phyloP scores from a whole-genome alignment of 139 green algal genomes.

The Mesotaenium endlicherianum region DNA sequence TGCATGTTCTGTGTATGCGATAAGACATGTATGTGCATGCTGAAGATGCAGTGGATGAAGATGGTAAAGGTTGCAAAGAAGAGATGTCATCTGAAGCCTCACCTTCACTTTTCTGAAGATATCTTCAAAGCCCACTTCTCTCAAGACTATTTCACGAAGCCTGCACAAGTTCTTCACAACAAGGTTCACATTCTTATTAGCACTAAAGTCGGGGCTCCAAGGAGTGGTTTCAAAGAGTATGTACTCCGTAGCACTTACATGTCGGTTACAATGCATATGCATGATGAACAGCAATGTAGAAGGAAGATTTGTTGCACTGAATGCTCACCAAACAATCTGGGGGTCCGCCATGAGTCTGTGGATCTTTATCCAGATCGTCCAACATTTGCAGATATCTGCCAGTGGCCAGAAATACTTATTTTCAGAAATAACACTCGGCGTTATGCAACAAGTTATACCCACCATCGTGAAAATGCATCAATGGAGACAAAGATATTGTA shows the following conservation, averaged over 20 bases:
- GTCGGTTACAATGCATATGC: too few species aligned
- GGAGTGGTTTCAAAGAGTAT: background rate
- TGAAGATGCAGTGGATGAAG: background rate
- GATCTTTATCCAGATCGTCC: constrained; percentile 42
- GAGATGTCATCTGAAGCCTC: background rate
- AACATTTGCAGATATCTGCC: constrained; percentile 38
- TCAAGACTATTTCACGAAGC: constrained; percentile 53
- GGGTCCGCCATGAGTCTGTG: constrained; percentile 36
- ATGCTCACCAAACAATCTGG: constrained; percentile 15
- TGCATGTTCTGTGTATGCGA: too few species aligned
- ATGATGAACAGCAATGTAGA: background rate
- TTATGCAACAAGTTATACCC: too few species aligned
- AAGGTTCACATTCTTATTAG: background rate
- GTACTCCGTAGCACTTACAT: background rate
- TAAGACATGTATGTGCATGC: too few species aligned
- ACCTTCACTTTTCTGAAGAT: constrained; percentile 57
- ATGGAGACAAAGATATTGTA: background rate
- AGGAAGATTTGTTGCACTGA: background rate
- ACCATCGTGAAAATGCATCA: too few species aligned
- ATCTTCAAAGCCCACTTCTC: constrained; percentile 45
- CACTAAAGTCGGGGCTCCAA: background rate
- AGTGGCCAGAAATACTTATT: too few species aligned
- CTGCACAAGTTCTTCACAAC: constrained; percentile 26
- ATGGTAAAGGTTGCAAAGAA: background rate
- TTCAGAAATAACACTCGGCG: too few species aligned